Evolutionary conservation across 148 eudicot species (phyloP).

Genomic region (Amaranthus palmeri): DNA sequence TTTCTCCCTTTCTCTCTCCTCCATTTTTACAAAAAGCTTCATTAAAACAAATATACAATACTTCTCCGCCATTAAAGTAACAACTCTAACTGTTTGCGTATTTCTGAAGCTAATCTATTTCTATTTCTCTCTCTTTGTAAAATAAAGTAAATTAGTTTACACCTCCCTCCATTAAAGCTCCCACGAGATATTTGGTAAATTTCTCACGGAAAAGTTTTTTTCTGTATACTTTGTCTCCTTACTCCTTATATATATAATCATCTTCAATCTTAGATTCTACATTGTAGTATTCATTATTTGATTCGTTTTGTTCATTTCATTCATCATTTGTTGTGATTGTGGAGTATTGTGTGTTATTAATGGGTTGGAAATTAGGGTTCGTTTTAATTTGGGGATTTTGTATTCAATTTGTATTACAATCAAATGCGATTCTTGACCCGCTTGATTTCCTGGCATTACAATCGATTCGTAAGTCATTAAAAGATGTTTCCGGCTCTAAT

Average conservation of each 20-base stretch:
- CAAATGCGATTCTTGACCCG: conserved; percentile 54
- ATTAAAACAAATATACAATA: not conserved
- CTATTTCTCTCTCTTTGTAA: not conserved
- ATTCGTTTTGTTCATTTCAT: no score
- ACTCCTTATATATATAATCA: not conserved
- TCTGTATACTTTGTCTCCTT: not conserved
- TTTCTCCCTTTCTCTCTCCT: not conserved
- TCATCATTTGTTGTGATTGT: not conserved
- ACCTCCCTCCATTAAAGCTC: conserved; percentile 20
- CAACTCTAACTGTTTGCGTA: conserved; percentile 12
- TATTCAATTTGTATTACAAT: not conserved
- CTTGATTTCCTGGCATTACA: conserved; percentile 75
- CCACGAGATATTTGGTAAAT: conserved; percentile 31
- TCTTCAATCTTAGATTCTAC: not conserved
- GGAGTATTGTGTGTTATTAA: not conserved
- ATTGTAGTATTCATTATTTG: no score
- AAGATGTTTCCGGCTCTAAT: conserved; percentile 56
- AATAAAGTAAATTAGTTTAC: not conserved
- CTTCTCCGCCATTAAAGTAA: not conserved
- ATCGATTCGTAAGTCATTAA: conserved; percentile 48
- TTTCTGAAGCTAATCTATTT: conserved; percentile 7
- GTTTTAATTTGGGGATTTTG: not conserved
- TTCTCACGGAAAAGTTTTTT: conserved; percentile 19
- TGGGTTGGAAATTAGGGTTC: not conserved
- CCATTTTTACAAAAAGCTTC: not conserved